A percentile compares a stretch with the other conserved stretches of the same genome.
These are phyloP conservation scores for Stachybotrys elegans DNA, from an alignment of 2,329 filamentous ascomycete species.

Conservation along the genomic window DNA sequence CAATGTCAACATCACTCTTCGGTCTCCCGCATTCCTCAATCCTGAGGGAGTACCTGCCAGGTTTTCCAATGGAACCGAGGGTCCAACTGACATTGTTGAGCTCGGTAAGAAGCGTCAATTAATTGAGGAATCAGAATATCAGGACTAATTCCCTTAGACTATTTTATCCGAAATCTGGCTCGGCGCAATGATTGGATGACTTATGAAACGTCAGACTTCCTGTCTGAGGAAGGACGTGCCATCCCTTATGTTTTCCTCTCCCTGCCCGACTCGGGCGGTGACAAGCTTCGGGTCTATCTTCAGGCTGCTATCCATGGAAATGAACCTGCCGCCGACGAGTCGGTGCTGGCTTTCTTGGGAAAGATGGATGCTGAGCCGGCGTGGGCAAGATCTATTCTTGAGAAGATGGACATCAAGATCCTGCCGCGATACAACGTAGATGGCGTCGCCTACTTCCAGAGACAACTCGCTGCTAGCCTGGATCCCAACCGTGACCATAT, in stretches of 20 bases:
- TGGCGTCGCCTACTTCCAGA: slow-evolving; percentile 21
- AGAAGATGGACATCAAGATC: slow-evolving; percentile 21
- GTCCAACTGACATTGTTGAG: slow-evolving; percentile 22
- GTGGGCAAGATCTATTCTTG: slow-evolving; percentile 17
- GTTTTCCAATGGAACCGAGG: slow-evolving; percentile 21
- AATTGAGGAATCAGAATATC: neutral
- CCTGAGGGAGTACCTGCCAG: slow-evolving; percentile 15
- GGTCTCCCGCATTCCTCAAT: slow-evolving; percentile 21
- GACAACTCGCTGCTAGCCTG: slow-evolving; percentile 17
- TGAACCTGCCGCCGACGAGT: slow-evolving; percentile 20
- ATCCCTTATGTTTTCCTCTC: slow-evolving; percentile 11
- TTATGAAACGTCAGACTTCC: slow-evolving; percentile 20
- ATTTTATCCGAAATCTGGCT: slow-evolving; percentile 20
- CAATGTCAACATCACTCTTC: slow-evolving; percentile 20
- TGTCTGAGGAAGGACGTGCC: slow-evolving; percentile 18
- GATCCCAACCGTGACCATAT: slow-evolving; percentile 23
- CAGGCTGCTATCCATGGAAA: slow-evolving; percentile 24
- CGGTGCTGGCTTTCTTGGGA: slow-evolving; percentile 17
- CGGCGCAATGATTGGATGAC: slow-evolving; percentile 19
- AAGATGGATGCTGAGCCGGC: slow-evolving; percentile 20
- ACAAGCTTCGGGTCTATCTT: slow-evolving; percentile 19
- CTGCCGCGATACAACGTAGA: slow-evolving; percentile 23
- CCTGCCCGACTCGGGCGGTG: slow-evolving; percentile 2
- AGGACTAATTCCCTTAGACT: slow-evolving; percentile 10
- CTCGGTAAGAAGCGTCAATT: slow-evolving; percentile 15